Conservation (phyloP, 2,329 filamentous ascomycete species). For the Colletotrichum somersetense region DNA sequence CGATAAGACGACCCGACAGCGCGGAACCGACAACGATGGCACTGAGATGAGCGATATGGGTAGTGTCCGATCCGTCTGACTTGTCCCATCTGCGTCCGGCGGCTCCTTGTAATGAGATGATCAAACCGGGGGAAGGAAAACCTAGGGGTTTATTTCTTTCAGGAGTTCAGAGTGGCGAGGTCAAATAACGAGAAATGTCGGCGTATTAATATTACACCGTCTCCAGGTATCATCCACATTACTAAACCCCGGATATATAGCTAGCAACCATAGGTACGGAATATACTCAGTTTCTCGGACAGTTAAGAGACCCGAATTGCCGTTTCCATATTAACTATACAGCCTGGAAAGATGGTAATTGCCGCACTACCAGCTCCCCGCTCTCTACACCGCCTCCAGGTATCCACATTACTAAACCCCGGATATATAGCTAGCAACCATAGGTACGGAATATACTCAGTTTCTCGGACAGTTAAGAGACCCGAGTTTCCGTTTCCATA, state of each 20-base stretch:
- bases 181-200: constrained; percentile 8
- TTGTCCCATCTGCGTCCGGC: background rate
- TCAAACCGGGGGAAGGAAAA: constrained; percentile 16
- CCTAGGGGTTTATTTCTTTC: constrained; percentile 16
- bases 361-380: background rate
- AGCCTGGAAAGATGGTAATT: background rate
- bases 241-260: background rate
- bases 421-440: background rate
- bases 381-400: background rate
- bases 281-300: background rate
- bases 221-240: background rate
- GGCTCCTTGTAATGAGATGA: constrained; percentile 10
- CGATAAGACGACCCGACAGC: constrained; percentile 28
- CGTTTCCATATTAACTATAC: background rate
- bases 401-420: background rate
- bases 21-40: constrained; percentile 22
- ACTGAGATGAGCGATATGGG: constrained; percentile 37
- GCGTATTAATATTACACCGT: background rate
- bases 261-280: background rate
- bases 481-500: background rate
- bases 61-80: constrained; percentile 32
- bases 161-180: background rate
- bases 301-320: background rate
- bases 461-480: background rate
- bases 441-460: background rate